phyloP scores from a whole-genome alignment of 2,329 filamentous ascomycete genomes.

The Parafenestella ontariensis region DNA sequence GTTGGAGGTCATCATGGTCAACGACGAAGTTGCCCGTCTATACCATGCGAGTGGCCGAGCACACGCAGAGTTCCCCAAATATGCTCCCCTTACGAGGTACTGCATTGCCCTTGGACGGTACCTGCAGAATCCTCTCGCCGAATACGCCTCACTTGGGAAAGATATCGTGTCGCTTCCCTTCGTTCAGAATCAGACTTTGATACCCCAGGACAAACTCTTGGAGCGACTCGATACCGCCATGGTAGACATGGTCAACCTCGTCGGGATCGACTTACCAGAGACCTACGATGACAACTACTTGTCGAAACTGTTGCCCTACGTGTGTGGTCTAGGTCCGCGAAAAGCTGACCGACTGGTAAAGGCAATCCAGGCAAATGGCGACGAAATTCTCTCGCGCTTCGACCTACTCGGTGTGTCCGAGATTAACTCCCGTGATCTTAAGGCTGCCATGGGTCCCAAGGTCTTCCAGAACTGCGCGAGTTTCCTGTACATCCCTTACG shows the following conservation, averaged over 20 bases:
- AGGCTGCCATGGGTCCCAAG: constrained; percentile 72
- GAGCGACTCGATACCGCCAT: constrained; percentile 93
- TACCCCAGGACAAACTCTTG: constrained; percentile 85
- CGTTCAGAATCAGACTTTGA: constrained; percentile 85
- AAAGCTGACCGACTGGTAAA: constrained; percentile 88
- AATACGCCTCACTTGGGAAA: constrained; percentile 90
- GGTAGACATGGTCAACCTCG: constrained; percentile 98
- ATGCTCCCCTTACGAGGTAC: constrained; percentile 82
- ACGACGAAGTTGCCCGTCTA: constrained; percentile 95
- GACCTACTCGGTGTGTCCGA: constrained; percentile 90
- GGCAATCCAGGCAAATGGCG: constrained; percentile 89
- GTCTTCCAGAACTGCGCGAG: constrained; percentile 98
- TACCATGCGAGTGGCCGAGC: constrained; percentile 91
- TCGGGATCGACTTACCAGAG: constrained; percentile 94
- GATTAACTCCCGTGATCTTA: constrained; percentile 59
- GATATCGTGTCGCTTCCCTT: constrained; percentile 88
- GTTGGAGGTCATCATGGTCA: constrained; percentile 88
- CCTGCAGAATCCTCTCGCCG: constrained; percentile 93
- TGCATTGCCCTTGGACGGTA: constrained; percentile 90
- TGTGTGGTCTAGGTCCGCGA: constrained; percentile 88
- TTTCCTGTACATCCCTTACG: constrained; percentile 90
- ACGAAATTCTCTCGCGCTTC: constrained; percentile 80
- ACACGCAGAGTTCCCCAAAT: constrained; percentile 77
- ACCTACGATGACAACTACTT: constrained; percentile 81
- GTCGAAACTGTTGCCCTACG: constrained; percentile 86